phyloP scores from a whole-genome alignment of 1,284 basidiomycete species.

The Schizophyllum amplum region DNA sequence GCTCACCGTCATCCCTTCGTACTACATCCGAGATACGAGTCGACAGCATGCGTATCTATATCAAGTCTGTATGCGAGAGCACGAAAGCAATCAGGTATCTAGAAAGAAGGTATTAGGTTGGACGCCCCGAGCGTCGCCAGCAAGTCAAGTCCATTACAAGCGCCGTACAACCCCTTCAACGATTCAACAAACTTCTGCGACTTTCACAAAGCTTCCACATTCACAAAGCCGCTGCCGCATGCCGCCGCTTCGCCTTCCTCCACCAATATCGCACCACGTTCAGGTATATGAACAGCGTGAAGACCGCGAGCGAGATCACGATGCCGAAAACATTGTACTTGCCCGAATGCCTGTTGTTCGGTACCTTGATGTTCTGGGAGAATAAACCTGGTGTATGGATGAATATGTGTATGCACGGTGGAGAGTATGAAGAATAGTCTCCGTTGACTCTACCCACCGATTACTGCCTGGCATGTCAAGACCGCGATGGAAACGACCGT shows the following conservation, averaged over 20 bases:
- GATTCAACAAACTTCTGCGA: too few relatives aligned
- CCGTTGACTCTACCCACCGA: conserved; percentile 49
- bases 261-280: conserved; percentile 11
- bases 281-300: conserved; percentile 8
- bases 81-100: too few relatives aligned
- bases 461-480: conserved; percentile 59
- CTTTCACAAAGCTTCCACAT: neutral
- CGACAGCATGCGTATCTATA: too few relatives aligned
- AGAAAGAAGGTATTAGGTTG: too few relatives aligned
- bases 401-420: neutral
- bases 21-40: too few relatives aligned
- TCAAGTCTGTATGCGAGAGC: too few relatives aligned
- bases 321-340: conserved; percentile 10
- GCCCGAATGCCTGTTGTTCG: neutral
- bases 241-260: conserved; percentile 9
- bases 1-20: too few relatives aligned
- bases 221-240: neutral
- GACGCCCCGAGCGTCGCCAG: too few relatives aligned
- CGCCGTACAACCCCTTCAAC: too few relatives aligned
- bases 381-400: conserved; percentile 5
- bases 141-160: too few relatives aligned
- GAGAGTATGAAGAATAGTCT: conserved; percentile 4
- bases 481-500: conserved; percentile 63
- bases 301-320: conserved; percentile 7
- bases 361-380: neutral